Base-by-base conservation (phyloP, 306 rosid genomes). In the Ziziphus jujuba region DNA sequence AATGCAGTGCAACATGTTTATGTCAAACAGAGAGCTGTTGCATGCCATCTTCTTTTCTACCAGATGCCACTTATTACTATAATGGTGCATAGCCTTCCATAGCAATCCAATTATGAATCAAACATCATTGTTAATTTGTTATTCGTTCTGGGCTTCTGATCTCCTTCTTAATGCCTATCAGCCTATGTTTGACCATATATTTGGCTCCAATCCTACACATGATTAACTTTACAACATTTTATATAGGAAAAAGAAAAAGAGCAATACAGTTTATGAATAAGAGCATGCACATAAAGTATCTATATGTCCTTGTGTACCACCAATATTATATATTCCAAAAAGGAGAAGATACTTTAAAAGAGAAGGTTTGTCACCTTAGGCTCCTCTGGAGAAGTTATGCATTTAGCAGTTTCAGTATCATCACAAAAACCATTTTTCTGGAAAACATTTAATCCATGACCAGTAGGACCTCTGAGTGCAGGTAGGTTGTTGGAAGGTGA, bases 401-500 rank as follows among this genome's bases (percentile, higher is more conserved):
- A 7, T 22, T 22, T 28, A 20, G 43, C 59, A 57, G 31, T 22
- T 56, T 72, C 65, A 11, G 58, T 34, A 55, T 54, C 15, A 28
- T 45, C 58, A 21, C 61, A 51, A 52, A 17, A 31, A 8, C 11
- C 36, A 40, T n/a, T 19, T 24, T 57, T 58, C 59, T 35, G 13
- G 52, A 40, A 65, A 56, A 61, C 36, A 44, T 61, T 35, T 20
- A 75, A 63, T 36, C 78, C 66, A 44, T 72, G 82, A 76, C 69
- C 59, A 66, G 44, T 79, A 36, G 70, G 65, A 60, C 61, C 72
- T 54, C 61, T 70, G 61, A 74, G 61, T 8, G 23, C 72, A 77
- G 65, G 75, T 53, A 28, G 72, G 64, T 64, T 56, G 24, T 59
- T 63, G n/a, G 80, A 60, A 79, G 79, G 59, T 31, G 76, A 48